Evolutionary conservation across 148 eudicot genomes (phyloP).

Genomic region (Cornus florida): DNA sequence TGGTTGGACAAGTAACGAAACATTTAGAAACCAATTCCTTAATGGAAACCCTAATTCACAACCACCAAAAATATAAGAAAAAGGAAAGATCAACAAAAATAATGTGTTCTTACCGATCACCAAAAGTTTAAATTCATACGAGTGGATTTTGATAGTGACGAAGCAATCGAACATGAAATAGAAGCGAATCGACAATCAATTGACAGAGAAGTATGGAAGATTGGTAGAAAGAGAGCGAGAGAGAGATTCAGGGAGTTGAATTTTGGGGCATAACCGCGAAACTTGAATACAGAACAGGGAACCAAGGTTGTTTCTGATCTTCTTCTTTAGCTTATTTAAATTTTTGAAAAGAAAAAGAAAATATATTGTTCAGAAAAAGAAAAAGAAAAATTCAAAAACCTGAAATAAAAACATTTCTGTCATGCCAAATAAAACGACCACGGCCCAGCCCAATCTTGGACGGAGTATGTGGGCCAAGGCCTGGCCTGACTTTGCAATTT

Average conservation of each 20-base stretch:
- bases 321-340: no score
- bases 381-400: no score
- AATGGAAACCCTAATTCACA: slow-evolving; percentile 17
- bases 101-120: slow-evolving; percentile 15
- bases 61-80: neutral
- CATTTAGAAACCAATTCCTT: neutral
- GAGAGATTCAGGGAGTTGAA: neutral
- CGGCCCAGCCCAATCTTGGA: no score
- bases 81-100: neutral
- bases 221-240: neutral
- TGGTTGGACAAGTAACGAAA: neutral
- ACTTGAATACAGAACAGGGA: slow-evolving; percentile 23
- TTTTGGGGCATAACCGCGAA: slow-evolving; percentile 34
- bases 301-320: neutral
- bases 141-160: neutral
- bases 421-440: no score
- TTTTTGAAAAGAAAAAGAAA: no score
- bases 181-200: neutral
- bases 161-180: neutral
- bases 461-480: no score
- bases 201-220: neutral
- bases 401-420: no score
- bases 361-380: no score
- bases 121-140: neutral
- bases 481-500: no score